A percentile compares a stretch with the other conserved stretches of the same genome.
phyloP scores from a whole-genome alignment of 2,329 filamentous ascomycete species.

The Cucurbitaria berberidis region DNA sequence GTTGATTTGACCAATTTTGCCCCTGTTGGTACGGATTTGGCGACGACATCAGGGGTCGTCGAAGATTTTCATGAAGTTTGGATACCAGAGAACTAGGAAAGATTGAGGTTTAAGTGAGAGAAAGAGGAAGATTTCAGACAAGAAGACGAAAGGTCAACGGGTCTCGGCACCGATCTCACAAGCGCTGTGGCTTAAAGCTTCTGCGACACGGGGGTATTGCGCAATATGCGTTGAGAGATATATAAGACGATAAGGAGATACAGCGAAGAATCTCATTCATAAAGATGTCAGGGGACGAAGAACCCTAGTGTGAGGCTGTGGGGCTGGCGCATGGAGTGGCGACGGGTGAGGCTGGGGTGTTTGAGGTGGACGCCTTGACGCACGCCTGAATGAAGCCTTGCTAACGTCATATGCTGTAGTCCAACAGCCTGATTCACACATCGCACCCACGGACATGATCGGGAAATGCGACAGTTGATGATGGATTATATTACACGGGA shows the following conservation, averaged over 20 bases:
- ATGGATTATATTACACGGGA: too few species aligned
- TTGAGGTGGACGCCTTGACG: neutral
- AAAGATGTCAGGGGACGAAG: neutral
- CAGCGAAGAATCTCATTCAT: neutral
- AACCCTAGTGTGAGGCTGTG: neutral
- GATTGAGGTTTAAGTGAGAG: too few species aligned
- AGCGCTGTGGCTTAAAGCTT: neutral
- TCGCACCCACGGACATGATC: too few species aligned
- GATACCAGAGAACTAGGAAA: neutral
- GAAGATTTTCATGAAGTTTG: neutral
- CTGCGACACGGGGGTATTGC: neutral
- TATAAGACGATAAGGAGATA: neutral
- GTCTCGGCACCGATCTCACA: neutral
- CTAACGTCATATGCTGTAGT: slow-evolving; percentile 10
- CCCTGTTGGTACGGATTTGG: slow-evolving; percentile 10
- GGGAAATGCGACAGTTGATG: too few species aligned
- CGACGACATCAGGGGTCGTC: slow-evolving; percentile 2
- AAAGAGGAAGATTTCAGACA: neutral
- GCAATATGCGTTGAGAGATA: neutral
- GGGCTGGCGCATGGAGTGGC: neutral
- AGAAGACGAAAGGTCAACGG: neutral
- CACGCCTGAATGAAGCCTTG: slow-evolving; percentile 13
- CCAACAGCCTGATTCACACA: neutral
- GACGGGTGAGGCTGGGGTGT: slow-evolving; percentile 3
- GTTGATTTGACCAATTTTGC: slow-evolving; percentile 14